These are phyloP conservation scores for Annona cherimola DNA, from an alignment of 164 flowering plant genomes.

Conservation along the genomic window DNA sequence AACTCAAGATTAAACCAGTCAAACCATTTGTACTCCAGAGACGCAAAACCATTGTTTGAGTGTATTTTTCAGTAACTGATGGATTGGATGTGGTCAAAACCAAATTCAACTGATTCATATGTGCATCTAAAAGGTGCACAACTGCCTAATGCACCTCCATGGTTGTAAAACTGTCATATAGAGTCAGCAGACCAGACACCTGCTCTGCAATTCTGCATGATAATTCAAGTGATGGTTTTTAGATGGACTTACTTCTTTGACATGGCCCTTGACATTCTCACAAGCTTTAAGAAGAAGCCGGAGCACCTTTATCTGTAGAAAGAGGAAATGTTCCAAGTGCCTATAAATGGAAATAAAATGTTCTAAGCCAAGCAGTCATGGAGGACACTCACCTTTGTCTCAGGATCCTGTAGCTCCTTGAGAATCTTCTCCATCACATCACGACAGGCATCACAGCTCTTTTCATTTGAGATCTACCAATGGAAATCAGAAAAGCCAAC, in stretches of 20 bases:
- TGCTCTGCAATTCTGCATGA: neutral
- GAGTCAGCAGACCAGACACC: neutral
- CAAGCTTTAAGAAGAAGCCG: constrained; percentile 17
- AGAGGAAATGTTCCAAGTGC: neutral
- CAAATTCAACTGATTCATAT: neutral
- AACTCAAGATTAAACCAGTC: neutral
- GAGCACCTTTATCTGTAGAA: constrained; percentile 16
- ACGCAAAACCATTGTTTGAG: too few relatives aligned
- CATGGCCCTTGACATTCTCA: constrained; percentile 12
- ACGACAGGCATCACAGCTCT: constrained; percentile 14
- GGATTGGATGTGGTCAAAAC: neutral
- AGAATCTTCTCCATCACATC: constrained; percentile 9
- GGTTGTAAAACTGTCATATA: too few relatives aligned
- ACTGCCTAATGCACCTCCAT: too few relatives aligned
- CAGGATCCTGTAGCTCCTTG: constrained; percentile 13
- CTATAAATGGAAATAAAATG: neutral
- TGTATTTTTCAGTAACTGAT: too few relatives aligned
- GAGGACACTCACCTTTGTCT: constrained; percentile 12
- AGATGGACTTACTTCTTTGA: constrained; percentile 15
- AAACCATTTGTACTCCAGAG: neutral
- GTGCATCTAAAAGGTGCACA: too few relatives aligned
- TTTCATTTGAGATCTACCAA: constrained; percentile 12
- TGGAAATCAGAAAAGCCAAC: neutral
- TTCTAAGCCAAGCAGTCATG: neutral
- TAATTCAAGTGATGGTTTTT: too few relatives aligned